A percentile compares a stretch with the other conserved stretches of the same genome.
Evolutionary conservation across 257 asterid species (phyloP).

Genomic region (Plantago ovata): DNA sequence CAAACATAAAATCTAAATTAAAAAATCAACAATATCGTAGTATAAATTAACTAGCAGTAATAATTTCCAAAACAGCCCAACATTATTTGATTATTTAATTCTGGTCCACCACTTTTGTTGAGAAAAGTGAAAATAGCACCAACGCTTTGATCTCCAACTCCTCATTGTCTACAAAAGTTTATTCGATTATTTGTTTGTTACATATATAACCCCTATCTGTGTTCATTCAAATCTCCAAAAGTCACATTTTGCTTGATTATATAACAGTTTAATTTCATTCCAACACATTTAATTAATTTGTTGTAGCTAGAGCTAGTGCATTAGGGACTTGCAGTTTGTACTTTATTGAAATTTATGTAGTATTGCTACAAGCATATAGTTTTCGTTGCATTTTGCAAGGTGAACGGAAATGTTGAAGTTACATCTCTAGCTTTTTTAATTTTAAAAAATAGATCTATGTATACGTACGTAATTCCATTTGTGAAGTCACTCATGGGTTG

Average conservation of each 20-base stretch:
- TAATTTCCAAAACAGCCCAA: constrained; percentile 16
- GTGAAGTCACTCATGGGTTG: too few species aligned
- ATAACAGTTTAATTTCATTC: background rate
- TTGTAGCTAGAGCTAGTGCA: too few species aligned
- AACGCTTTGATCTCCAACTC: constrained; percentile 41
- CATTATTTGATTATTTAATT: constrained; percentile 23
- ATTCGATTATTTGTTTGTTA: constrained; percentile 19
- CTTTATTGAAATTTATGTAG: background rate
- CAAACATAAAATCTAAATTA: background rate
- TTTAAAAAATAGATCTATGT: too few species aligned
- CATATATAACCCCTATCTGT: background rate
- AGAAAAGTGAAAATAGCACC: constrained; percentile 26
- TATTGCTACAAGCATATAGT: too few species aligned
- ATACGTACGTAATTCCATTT: too few species aligned
- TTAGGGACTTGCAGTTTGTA: too few species aligned
- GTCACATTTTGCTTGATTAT: too few species aligned
- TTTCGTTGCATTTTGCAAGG: too few species aligned
- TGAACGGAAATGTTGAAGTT: too few species aligned
- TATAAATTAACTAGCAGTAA: too few species aligned
- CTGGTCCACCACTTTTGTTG: constrained; percentile 27
- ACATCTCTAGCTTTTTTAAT: too few species aligned
- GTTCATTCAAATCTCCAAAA: constrained; percentile 22
- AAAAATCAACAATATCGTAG: background rate
- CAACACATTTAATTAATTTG: too few species aligned
- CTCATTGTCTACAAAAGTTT: constrained; percentile 33